Evolutionary conservation across 805 yeast species (phyloP).

Genomic region (Groenewaldozyma tartarivorans): DNA sequence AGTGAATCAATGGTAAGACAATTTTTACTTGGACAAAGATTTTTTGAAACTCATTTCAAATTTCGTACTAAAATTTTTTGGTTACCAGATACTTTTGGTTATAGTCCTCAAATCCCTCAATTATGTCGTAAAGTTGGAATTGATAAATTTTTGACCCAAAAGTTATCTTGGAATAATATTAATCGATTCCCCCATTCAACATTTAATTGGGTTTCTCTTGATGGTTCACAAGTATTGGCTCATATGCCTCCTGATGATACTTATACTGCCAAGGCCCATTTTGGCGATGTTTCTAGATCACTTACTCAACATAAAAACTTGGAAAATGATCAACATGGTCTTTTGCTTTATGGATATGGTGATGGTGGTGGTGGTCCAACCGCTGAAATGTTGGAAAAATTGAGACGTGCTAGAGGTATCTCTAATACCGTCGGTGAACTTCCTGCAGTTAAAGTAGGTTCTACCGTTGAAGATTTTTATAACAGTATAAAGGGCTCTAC

Average conservation of each 20-base stretch:
- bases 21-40: slow-evolving; percentile 82
- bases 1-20: slow-evolving; percentile 90
- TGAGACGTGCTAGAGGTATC: slow-evolving; percentile 84
- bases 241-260: slow-evolving; percentile 99
- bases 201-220: slow-evolving; percentile 92
- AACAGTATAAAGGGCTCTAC: slow-evolving; percentile 54
- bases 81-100: slow-evolving; percentile 97
- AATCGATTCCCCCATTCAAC: slow-evolving; percentile 83
- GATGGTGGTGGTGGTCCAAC: slow-evolving; percentile 99
- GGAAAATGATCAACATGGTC: slow-evolving; percentile 69
- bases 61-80: slow-evolving; percentile 67
- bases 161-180: slow-evolving; percentile 93
- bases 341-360: slow-evolving; percentile 83
- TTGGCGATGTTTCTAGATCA: slow-evolving; percentile 84
- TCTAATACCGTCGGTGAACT: slow-evolving; percentile 70
- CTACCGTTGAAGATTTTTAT: slow-evolving; percentile 72
- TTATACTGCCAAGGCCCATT: slow-evolving; percentile 85
- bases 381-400: slow-evolving; percentile 84
- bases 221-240: slow-evolving; percentile 84
- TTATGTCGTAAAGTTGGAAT: slow-evolving; percentile 81
- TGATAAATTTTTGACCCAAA: slow-evolving; percentile 81
- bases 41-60: slow-evolving; percentile 73
- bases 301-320: slow-evolving; percentile 74
- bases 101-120: slow-evolving; percentile 92
- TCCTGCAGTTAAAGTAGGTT: slow-evolving; percentile 74